These are phyloP conservation scores for Cardamine occulta DNA, from an alignment of 345 rosid species.

Conservation along the genomic window DNA sequence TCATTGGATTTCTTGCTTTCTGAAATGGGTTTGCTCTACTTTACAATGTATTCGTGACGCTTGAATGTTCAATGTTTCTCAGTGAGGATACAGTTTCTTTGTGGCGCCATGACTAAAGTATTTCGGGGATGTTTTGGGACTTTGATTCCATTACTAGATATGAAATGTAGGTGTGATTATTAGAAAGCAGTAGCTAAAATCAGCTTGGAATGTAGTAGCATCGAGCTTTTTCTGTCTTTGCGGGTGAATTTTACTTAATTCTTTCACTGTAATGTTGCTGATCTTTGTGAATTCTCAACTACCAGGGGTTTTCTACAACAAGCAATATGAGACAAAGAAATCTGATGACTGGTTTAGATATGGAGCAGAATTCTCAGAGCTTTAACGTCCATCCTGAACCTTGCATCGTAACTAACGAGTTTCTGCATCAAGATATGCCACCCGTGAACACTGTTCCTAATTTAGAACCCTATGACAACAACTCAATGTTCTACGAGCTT, in stretches of 20 bases:
- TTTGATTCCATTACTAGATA: not conserved
- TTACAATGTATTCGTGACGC: slow-evolving; percentile 20
- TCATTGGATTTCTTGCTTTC: slow-evolving; percentile 14
- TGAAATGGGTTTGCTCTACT: slow-evolving; percentile 19
- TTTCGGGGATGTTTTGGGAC: not conserved
- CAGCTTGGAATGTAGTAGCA: not conserved
- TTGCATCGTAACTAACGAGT: slow-evolving; percentile 44
- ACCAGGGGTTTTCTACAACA: slow-evolving; percentile 43
- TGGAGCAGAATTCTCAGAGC: slow-evolving; percentile 55
- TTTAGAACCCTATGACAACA: slow-evolving; percentile 52
- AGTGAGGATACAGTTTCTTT: slow-evolving; percentile 6
- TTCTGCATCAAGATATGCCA: slow-evolving; percentile 57
- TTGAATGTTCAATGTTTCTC: slow-evolving; percentile 20
- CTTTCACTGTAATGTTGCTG: slow-evolving; percentile 17
- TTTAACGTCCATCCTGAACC: slow-evolving; percentile 55
- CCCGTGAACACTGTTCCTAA: slow-evolving; percentile 43
- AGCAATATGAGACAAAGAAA: slow-evolving; percentile 63
- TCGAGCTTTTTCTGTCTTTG: not conserved
- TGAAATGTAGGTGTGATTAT: not conserved
- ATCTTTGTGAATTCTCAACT: slow-evolving; percentile 25
- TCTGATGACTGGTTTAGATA: slow-evolving; percentile 56
- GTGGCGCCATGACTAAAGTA: not conserved
- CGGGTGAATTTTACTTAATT: slow-evolving; percentile 11
- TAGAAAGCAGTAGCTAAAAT: slow-evolving; percentile 16
- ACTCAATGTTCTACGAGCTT: slow-evolving; percentile 51